Evolutionary conservation across 2,329 filamentous ascomycete genomes (phyloP), one percentile per base, ranked within the genome.

Genomic region (Talaromyces sp.): DNA sequence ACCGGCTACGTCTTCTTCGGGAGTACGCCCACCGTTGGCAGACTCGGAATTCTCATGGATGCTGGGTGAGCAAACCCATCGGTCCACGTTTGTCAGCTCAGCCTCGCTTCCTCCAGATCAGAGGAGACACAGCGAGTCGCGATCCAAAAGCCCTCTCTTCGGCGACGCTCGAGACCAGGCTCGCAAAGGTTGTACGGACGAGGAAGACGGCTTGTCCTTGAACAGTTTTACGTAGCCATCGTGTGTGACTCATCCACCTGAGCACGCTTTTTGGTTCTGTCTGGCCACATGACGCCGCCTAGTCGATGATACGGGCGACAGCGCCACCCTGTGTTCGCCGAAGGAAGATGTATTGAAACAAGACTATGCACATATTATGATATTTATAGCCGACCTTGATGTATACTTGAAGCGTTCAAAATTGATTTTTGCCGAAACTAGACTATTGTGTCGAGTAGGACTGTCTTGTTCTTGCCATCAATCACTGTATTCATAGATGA

Each of bases 41-140:
- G 73, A 80, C 55, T 76, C 79, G 19, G 77, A 77, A 26, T 81
- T 80, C 60, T 80, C 79, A 13, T 81, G 79, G 76, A 81, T 81
- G 77, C 71, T 81, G 41, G 79, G 78, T 38, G 75, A 78, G 52
- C 72, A 73, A 60, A 71, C 75, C 49, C 74, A 74, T 56, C 71
- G 77, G 27, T 79, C 77, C 10, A 75, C 73, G 31, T 81, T 81
- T 68, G 77, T 80, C 49, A 76, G 74, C 56, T 75, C 77, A 17
- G 75, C 72, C 19, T 77, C 78, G n/a, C 70, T 73, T 29, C 73
- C 76, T 14, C 77, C 78, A 38, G 78, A 80, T 60, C 74, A 78
- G 61, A 74, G 72, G 59, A 71, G 76, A 59, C 70, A 74, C 35
- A 72, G 63, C 55, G 69, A 70, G 50, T 63, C 63, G 59, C 73